Conservation (phyloP, 2,329 filamentous ascomycete genomes). For the Ophiostoma sp. region DNA sequence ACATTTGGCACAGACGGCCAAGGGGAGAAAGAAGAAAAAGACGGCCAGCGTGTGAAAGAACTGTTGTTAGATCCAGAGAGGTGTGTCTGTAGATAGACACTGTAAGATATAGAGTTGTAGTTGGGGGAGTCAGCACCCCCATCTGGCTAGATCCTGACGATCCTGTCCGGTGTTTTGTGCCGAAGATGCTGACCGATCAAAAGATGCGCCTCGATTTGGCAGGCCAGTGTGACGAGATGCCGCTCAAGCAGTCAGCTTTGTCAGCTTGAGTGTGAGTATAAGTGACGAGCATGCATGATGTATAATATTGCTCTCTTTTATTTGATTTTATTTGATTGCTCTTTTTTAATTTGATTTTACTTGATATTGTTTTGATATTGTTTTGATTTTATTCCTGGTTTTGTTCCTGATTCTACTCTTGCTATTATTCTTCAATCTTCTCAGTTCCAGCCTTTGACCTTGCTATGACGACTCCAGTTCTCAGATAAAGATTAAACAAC, state of each 20-base stretch:
- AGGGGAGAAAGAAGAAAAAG: background rate
- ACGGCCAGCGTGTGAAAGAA: background rate
- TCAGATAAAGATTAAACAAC: no score
- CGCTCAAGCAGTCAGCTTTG: background rate
- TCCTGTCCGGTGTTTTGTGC: background rate
- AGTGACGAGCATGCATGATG: background rate
- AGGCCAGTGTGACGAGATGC: background rate
- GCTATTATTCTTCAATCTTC: no score
- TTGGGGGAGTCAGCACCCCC: background rate
- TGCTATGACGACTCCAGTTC: no score
- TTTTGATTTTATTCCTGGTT: no score
- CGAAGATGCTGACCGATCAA: background rate
- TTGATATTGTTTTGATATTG: no score
- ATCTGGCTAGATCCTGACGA: constrained; percentile 10
- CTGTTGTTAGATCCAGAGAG: background rate
- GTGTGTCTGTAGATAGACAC: background rate
- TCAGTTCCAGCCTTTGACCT: no score
- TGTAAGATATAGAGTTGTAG: background rate
- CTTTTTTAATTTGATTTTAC: no score
- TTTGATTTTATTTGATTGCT: background rate
- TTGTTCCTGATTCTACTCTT: no score
- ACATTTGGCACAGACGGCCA: background rate
- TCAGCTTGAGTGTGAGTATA: background rate
- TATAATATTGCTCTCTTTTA: background rate
- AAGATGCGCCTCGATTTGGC: background rate